Evolutionary conservation across 1,284 basidiomycete species (phyloP), one percentile per base, ranked within the genome.

Genomic region (Ceratobasidium sp.): DNA sequence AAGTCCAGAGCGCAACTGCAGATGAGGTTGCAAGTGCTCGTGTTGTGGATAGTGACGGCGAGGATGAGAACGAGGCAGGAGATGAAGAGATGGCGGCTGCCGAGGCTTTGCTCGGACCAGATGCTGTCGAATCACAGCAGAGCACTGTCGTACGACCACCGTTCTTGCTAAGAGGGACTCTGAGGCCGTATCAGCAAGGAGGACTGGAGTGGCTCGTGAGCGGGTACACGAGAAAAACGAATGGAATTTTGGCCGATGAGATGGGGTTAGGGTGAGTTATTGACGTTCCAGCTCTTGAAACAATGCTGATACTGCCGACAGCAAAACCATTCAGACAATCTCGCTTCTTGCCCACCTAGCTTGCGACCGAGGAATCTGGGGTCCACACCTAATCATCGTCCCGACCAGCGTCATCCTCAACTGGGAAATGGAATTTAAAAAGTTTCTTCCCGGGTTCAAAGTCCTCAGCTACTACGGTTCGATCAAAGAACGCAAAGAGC

Each of bases 351-450:
- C 95, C 10, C 96, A 98, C 85, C 89, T 99, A 15, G 96, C 96
- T 17, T 98, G 96, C 83, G 95, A 97, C 84, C 90, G 93, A 70
- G 97, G 97, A 6, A 95, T 97, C 79, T 98, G 97, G 96, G 97
- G 97, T 0, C 97, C 97, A 2, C 97, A 98, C 85, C 90, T 98
- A 40, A 96, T 99, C 83, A 92, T 98, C 81, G 96, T 97, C 13
- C 96, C 97, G 0, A 98, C 97, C 0, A 96, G 94, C 79, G 97
- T 98, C 77, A 90, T 99, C 80, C 88, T 98, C 78, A 98, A 99
- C 83, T 99, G 97, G 97, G 97, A 98, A 84, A 97, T 98, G 94
- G 97, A 98, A 84, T 98, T 98, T 88, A 98, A 98, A 85, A 98
- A 98, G 85, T 98, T 98, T 83, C 87, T 98, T 1, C 97, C 97